Percentiles rank a stretch among this genome's conserved stretches.
Conservation (phyloP, 106 monocot genomes). For the Ottelia alismoides region DNA sequence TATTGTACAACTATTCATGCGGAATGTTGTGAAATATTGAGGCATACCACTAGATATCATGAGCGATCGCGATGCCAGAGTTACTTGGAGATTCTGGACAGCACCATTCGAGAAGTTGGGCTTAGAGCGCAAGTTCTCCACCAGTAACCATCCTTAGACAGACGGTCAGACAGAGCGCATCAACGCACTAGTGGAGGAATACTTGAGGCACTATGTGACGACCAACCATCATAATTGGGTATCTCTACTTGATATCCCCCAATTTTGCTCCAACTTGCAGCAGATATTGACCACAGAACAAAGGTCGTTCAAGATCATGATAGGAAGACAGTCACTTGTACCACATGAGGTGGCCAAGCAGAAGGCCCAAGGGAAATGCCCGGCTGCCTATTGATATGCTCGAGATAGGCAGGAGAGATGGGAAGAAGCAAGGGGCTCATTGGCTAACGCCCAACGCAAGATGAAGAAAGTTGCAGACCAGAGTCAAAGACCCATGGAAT, state of each 20-base stretch:
- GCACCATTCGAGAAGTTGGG: neutral
- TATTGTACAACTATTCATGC: neutral
- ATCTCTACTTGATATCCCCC: conserved; percentile 1
- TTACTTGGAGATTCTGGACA: neutral
- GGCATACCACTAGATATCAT: conserved; percentile 2
- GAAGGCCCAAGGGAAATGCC: neutral
- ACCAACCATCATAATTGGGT: conserved; percentile 10
- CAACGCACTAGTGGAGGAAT: conserved; percentile 7
- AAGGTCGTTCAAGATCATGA: neutral
- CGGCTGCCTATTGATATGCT: neutral
- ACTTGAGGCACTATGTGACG: neutral
- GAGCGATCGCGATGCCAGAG: neutral
- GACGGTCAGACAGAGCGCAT: neutral
- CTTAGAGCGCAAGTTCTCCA: neutral
- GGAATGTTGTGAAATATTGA: conserved; percentile 5
- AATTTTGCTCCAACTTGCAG: conserved; percentile 10
- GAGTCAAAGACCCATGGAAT: neutral
- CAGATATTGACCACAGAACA: neutral
- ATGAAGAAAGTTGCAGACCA: neutral
- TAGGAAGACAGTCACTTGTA: neutral
- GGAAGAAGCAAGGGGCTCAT: neutral
- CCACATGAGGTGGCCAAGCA: neutral
- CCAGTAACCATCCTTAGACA: neutral
- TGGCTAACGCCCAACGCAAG: neutral
- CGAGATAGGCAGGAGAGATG: neutral